Percentiles rank a stretch among this genome's conserved stretches.
Evolutionary conservation across 2,329 filamentous ascomycete species (phyloP).

Genomic region (Pseudogymnoascus sp.): DNA sequence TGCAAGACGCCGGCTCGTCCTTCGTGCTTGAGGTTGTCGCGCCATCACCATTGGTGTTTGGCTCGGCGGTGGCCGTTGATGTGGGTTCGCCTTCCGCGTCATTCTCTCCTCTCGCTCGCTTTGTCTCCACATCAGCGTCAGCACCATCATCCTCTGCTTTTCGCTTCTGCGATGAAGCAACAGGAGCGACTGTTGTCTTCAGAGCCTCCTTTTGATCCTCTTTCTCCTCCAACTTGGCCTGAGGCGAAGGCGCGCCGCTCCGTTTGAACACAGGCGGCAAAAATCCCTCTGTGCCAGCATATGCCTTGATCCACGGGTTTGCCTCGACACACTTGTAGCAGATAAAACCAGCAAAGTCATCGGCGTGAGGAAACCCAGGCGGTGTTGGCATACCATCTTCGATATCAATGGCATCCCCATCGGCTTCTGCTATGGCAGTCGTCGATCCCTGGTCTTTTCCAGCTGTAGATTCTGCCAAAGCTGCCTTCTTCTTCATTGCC

Average conservation of each 20-base stretch:
- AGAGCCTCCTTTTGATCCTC: conserved; percentile 15
- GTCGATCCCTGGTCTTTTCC: conserved; percentile 16
- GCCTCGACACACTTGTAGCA: conserved; percentile 91
- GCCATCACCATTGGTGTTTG: conserved; percentile 17
- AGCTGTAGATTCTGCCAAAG: conserved; percentile 29
- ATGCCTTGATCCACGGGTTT: conserved; percentile 85
- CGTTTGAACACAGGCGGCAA: conserved; percentile 60
- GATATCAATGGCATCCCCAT: conserved; percentile 34
- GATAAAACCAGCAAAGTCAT: conserved; percentile 82
- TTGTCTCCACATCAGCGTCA: conserved; percentile 35
- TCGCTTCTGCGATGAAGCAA: conserved; percentile 51
- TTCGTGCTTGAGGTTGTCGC: neutral
- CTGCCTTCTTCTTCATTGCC: conserved; percentile 33
- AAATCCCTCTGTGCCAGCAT: conserved; percentile 75
- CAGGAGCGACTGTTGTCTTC: conserved; percentile 15
- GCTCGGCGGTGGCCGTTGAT: conserved; percentile 19
- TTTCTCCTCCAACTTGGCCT: conserved; percentile 26
- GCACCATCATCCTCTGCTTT: conserved; percentile 51
- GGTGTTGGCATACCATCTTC: conserved; percentile 65
- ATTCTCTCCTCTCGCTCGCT: conserved; percentile 43
- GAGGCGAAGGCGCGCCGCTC: conserved; percentile 28
- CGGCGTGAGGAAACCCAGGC: conserved; percentile 80
- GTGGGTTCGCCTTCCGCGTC: neutral
- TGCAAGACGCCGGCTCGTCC: conserved; percentile 42
- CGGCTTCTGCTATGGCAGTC: conserved; percentile 32